Evolutionary conservation across 768 basidiomycete genomes (phyloP), one percentile per base, ranked within the genome.

Genomic region (Chalciporus sphaerocephalus): DNA sequence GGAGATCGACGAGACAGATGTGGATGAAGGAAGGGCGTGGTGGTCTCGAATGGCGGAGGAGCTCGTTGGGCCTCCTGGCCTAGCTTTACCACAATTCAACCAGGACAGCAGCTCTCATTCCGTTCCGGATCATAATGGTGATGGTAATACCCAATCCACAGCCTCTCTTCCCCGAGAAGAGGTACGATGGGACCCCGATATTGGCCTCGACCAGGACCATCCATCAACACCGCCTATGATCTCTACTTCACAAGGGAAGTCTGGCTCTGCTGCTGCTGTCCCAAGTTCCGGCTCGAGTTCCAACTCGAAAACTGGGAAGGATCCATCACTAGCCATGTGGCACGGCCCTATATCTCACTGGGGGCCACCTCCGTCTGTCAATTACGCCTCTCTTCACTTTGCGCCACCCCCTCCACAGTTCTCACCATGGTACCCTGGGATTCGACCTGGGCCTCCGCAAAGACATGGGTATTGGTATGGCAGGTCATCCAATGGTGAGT

Each of bases 381-480:
- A 44, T 17, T 11, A 46, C 9, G 35, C 46, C 20, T 12, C 53
- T 4, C 47, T 55, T 16, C 54, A 39, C n/a, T 47, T 50, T 37
- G 42, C 52, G 15, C 56, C 44, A 25, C 53, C 41, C 10, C 49
- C 52, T 10, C 23, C 49, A 13, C 58, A 52, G 1, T 48, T 50
- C 21, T 39, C 58, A 3, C 28, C 56, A 0, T 60, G 57, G 47
- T 44, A 56, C 27, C 53, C 56, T 17, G 40, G 39, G 20, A 34
- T 47, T 35, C 48, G 37, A 6, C 46, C 44, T 21, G 22, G 38
- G 3, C 40, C 52, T 9, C 40, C 33, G 35, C 59, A 50, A 38
- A 48, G 57, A 7, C 47, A 56, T 23, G 57, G 53, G 17, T 56
- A 46, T 47, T 60, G 60, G 60, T 60, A 51, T 40, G 45, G 53